Percentiles rank a stretch among this genome's conserved stretches.
phyloP scores from a whole-genome alignment of 2,329 filamentous ascomycete species.

The Xylaria sp. region DNA sequence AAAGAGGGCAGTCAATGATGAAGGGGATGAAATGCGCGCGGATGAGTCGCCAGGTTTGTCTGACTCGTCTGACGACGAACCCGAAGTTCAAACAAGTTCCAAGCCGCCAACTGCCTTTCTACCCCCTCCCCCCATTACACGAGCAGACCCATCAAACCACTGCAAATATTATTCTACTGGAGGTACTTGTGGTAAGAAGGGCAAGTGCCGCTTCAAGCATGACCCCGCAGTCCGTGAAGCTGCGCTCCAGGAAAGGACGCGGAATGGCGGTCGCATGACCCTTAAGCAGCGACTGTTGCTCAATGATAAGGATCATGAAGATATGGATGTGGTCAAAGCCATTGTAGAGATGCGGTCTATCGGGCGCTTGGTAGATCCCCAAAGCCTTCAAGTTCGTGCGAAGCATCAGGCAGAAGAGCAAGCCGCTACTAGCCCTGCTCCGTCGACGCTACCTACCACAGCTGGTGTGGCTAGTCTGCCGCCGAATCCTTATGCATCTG shows the following conservation, averaged over 20 bases:
- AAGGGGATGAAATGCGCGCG: conserved; percentile 71
- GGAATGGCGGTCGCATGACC: conserved; percentile 73
- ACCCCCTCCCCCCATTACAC: conserved; percentile 62
- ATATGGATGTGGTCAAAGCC: conserved; percentile 72
- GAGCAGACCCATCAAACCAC: conserved; percentile 70
- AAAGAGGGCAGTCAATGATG: conserved; percentile 74
- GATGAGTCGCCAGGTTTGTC: conserved; percentile 56
- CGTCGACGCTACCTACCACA: conserved; percentile 46
- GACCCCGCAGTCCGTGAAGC: conserved; percentile 71
- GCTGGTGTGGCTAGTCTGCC: conserved; percentile 47
- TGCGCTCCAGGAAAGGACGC: conserved; percentile 71
- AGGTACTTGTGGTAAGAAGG: conserved; percentile 76
- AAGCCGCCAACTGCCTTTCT: conserved; percentile 51
- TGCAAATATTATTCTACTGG: conserved; percentile 79
- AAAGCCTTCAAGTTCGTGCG: conserved; percentile 45
- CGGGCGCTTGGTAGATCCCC: conserved; percentile 60
- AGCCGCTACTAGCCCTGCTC: conserved; percentile 28
- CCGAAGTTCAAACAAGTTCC: conserved; percentile 67
- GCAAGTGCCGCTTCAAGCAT: conserved; percentile 79
- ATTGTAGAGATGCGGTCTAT: conserved; percentile 73
- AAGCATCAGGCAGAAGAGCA: conserved; percentile 49
- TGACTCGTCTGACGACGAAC: conserved; percentile 67
- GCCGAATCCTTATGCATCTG: conserved; percentile 51
- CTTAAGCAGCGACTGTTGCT: conserved; percentile 72
- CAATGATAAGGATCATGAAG: conserved; percentile 76